Evolutionary conservation across 23 red algal species (phyloP).

Genomic region (Cyanidium caldarium): DNA sequence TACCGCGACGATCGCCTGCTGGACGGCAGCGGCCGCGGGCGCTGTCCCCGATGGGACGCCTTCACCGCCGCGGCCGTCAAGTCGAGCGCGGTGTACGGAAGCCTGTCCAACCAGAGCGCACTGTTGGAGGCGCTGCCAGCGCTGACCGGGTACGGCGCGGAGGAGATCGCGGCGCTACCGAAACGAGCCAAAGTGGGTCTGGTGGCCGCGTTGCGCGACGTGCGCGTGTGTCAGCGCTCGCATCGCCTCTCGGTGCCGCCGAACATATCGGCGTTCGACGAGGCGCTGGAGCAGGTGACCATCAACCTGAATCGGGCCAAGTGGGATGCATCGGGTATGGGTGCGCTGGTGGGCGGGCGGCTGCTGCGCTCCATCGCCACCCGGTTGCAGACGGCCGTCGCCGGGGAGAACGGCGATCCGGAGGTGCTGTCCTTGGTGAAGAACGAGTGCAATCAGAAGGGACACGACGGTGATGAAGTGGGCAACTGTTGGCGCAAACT

Average conservation of each 20-base stretch:
- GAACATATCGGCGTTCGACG: slow-evolving; percentile 2
- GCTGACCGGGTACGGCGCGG: background rate
- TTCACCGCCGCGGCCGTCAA: background rate
- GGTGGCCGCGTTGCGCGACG: slow-evolving; percentile 12
- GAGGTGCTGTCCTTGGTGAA: background rate
- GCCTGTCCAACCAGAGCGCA: background rate
- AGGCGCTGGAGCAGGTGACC: slow-evolving; percentile 9
- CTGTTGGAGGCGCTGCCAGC: slow-evolving; percentile 10
- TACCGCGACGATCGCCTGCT: background rate
- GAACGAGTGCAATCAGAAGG: slow-evolving; percentile 20
- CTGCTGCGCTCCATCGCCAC: slow-evolving; percentile 11
- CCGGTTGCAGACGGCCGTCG: background rate
- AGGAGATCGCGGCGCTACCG: background rate
- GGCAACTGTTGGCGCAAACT: slow-evolving; percentile 15
- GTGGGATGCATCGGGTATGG: slow-evolving; percentile 17
- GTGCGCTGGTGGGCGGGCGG: slow-evolving; percentile 18
- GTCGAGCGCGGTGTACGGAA: background rate
- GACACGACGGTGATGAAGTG: slow-evolving; percentile 19
- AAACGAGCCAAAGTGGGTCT: background rate
- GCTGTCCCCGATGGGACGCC: slow-evolving; percentile 9
- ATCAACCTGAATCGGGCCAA: slow-evolving; percentile 8
- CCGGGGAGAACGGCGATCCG: background rate
- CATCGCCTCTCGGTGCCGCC: background rate
- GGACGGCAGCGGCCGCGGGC: background rate
- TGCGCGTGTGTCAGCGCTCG: slow-evolving; percentile 20